Evolutionary conservation across 345 rosid species (phyloP), one percentile per base, ranked within the genome.

Genomic region (Ceriops decandra): DNA sequence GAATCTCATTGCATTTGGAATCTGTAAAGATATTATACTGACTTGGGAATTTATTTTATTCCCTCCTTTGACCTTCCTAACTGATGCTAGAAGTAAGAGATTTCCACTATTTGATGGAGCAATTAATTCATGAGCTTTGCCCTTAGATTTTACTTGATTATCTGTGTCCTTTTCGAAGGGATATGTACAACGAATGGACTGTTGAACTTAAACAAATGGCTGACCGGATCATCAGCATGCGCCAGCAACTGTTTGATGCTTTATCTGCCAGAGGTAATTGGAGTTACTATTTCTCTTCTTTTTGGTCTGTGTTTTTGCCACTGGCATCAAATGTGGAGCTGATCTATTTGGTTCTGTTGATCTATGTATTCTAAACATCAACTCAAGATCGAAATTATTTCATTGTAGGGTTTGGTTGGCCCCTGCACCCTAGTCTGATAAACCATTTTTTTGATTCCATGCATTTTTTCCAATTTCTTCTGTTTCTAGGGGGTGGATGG

Each of bases 131-230:
- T 60, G 46, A 51, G 3, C 15, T 21, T 13, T 13, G 31, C 57
- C 52, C 51, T 32, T 51, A 22, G 11, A 21, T 35, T 38, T 36
- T 3, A 16, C 31, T 38, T 20, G 9, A 65, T 16, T 27, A 24
- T 31, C 31, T 64, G 49, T 57, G 11, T 52, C 16, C 38, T 32
- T 16, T 17, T 64, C 27, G 42, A 76, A 85, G 86, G 64, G 78
- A 77, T 35, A 31, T 82, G 79, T 81, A 68, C 49, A 67, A 70
- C 63, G 82, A 81, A 59, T 85, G 85, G 86, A 77, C 75, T 51
- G 27, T 70, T 38, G 88, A 85, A 77, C 52, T 85, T 77, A 83
- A 75, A 71, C 66, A 62, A 65, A 80, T 85, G 88, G 71, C 77
- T n/a, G 74, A 68, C 68, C 82, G 86, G 28, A 65, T 85, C 30